Evolutionary conservation across 768 basidiomycete genomes (phyloP).

Genomic region (Botryobasidium botryosum): DNA sequence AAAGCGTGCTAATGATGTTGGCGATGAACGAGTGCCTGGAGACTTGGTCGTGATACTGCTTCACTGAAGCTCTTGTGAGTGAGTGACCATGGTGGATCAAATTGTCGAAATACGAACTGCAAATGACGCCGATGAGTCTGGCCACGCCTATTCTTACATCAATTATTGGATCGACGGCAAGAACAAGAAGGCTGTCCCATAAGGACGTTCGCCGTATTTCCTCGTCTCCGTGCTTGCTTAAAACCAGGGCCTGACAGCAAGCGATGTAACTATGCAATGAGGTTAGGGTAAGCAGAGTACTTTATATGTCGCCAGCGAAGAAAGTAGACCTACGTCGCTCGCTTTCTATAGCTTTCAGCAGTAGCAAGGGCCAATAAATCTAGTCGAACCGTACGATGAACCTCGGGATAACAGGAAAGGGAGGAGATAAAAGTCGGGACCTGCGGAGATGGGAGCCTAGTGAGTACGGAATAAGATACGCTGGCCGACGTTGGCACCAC

Average conservation of each 20-base stretch:
- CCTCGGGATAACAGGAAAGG: slow-evolving; percentile 13
- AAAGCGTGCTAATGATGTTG: slow-evolving; percentile 6
- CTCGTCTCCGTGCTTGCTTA: slow-evolving; percentile 20
- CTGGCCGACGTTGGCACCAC: too few species aligned
- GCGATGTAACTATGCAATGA: slow-evolving; percentile 42
- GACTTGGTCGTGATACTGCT: slow-evolving; percentile 4
- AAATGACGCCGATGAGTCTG: slow-evolving; percentile 42
- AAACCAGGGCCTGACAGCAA: slow-evolving; percentile 48
- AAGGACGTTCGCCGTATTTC: slow-evolving; percentile 31
- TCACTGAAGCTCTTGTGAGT: not conserved
- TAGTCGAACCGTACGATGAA: slow-evolving; percentile 28
- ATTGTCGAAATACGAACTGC: slow-evolving; percentile 28
- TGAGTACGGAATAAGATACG: not conserved
- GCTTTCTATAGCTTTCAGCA: slow-evolving; percentile 28
- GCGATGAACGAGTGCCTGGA: not conserved
- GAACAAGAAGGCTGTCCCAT: slow-evolving; percentile 35
- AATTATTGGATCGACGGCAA: slow-evolving; percentile 51
- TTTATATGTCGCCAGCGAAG: slow-evolving; percentile 6
- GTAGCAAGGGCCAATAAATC: slow-evolving; percentile 20
- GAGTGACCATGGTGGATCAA: not conserved
- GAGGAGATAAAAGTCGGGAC: slow-evolving; percentile 16
- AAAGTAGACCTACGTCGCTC: slow-evolving; percentile 45
- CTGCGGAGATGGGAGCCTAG: slow-evolving; percentile 7
- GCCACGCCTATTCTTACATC: slow-evolving; percentile 79
- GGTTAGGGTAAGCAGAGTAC: slow-evolving; percentile 10